Evolutionary conservation across 208 protist species (phyloP).

Genomic region (Leishmania turanica): DNA sequence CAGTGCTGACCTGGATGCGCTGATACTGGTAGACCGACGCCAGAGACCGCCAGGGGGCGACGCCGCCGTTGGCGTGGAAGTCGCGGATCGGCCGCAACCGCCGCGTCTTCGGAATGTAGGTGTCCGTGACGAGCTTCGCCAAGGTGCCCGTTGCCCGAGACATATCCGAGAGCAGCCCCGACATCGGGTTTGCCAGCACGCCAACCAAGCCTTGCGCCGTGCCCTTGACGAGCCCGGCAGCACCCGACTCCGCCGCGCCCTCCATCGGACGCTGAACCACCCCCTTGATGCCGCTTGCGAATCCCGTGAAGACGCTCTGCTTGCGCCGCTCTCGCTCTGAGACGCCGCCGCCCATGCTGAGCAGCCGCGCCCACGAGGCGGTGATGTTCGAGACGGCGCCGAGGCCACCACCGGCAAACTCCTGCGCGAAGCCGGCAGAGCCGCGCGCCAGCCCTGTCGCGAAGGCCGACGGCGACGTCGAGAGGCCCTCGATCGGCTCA

Average conservation of each 20-base stretch:
- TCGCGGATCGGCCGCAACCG: conserved; percentile 65
- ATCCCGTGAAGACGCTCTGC: conserved; percentile 58
- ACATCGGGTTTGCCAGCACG: conserved; percentile 82
- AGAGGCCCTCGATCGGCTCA: conserved; percentile 77
- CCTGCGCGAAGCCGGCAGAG: conserved; percentile 65
- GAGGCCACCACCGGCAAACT: conserved; percentile 75
- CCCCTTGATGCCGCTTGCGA: conserved; percentile 75
- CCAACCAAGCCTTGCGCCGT: conserved; percentile 87
- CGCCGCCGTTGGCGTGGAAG: conserved; percentile 79
- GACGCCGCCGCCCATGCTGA: conserved; percentile 57
- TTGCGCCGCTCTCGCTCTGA: conserved; percentile 55
- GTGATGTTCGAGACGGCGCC: conserved; percentile 85
- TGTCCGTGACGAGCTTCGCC: conserved; percentile 69
- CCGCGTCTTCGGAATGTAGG: conserved; percentile 66
- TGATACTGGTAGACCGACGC: conserved; percentile 80
- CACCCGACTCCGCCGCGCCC: conserved; percentile 77
- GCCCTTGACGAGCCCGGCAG: conserved; percentile 79
- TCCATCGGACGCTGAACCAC: conserved; percentile 86
- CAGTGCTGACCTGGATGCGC: conserved; percentile 40
- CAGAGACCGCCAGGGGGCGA: conserved; percentile 65
- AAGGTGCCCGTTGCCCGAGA: conserved; percentile 61
- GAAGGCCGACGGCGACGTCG: conserved; percentile 76
- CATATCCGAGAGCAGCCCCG: conserved; percentile 84
- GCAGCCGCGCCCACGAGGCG: conserved; percentile 70
- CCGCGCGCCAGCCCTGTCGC: conserved; percentile 74